phyloP scores from a whole-genome alignment of 192 early-diverging fungal genomes.

The Umbelopsis sp. region DNA sequence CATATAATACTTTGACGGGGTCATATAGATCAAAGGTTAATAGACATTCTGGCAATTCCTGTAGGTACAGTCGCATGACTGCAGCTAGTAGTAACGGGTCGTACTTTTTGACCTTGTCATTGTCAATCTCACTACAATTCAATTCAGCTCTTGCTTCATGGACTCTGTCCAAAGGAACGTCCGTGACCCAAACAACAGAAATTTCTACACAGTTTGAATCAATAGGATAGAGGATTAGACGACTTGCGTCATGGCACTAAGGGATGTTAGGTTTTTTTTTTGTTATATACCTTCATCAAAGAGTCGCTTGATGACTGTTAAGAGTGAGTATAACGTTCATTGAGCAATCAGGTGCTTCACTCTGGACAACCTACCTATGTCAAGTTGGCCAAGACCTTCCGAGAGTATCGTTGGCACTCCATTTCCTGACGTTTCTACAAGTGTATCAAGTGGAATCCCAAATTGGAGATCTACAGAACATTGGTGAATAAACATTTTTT shows the following conservation, averaged over 20 bases:
- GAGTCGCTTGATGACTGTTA: slow-evolving; percentile 5
- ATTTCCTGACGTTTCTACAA: neutral
- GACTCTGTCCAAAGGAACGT: slow-evolving; percentile 55
- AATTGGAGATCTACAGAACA: neutral
- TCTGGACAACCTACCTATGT: neutral
- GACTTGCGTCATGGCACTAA: no score
- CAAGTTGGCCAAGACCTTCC: neutral
- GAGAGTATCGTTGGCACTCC: neutral
- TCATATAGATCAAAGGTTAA: slow-evolving; percentile 75
- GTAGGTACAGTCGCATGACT: slow-evolving; percentile 65
- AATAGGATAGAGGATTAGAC: neutral
- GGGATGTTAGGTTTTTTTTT: neutral
- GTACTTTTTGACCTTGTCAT: slow-evolving; percentile 57
- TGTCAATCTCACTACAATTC: slow-evolving; percentile 55
- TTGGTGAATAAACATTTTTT: neutral
- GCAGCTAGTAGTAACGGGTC: slow-evolving; percentile 63
- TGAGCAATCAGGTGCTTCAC: neutral
- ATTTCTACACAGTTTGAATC: slow-evolving; percentile 44
- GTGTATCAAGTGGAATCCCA: neutral
- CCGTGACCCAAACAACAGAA: slow-evolving; percentile 60
- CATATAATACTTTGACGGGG: slow-evolving; percentile 66
- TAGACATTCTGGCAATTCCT: slow-evolving; percentile 72
- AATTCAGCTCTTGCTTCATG: slow-evolving; percentile 65
- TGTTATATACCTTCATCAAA: slow-evolving; percentile 27
- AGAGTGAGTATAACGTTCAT: neutral